These are phyloP conservation scores for Debaryomyces castellii DNA, from an alignment of 805 yeast species.

Conservation along the genomic window DNA sequence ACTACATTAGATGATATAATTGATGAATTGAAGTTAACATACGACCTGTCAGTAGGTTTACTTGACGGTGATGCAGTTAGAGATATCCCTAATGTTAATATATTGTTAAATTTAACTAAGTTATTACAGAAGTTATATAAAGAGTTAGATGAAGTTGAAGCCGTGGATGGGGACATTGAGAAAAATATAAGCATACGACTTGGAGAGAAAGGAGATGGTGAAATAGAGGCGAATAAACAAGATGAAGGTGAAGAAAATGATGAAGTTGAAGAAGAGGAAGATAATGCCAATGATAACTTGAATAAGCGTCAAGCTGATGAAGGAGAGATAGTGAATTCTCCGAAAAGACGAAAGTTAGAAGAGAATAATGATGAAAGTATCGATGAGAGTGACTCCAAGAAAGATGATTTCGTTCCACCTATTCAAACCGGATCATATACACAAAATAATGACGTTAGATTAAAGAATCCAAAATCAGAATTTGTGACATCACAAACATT, in stretches of 20 bases:
- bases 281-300: neutral
- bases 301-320: slow-evolving; percentile 2
- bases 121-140: slow-evolving; percentile 39
- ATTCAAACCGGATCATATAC: slow-evolving; percentile 44
- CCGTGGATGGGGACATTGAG: slow-evolving; percentile 26
- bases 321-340: slow-evolving; percentile 3
- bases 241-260: neutral
- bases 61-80: slow-evolving; percentile 58
- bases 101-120: slow-evolving; percentile 45
- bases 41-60: slow-evolving; percentile 59
- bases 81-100: slow-evolving; percentile 39
- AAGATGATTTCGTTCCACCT: slow-evolving; percentile 43
- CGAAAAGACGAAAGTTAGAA: neutral
- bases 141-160: slow-evolving; percentile 35
- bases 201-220: slow-evolving; percentile 5
- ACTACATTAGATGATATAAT: slow-evolving; percentile 52
- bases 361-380: neutral
- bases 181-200: slow-evolving; percentile 5
- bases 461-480: slow-evolving; percentile 73
- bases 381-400: neutral
- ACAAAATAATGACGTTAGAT: slow-evolving; percentile 55
- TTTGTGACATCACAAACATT: slow-evolving; percentile 69
- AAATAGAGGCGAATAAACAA: slow-evolving; percentile 5
- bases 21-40: slow-evolving; percentile 50
- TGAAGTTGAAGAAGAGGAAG: neutral